Conservation (phyloP, 2,329 filamentous ascomycete genomes). For the Alternaria dauci region DNA sequence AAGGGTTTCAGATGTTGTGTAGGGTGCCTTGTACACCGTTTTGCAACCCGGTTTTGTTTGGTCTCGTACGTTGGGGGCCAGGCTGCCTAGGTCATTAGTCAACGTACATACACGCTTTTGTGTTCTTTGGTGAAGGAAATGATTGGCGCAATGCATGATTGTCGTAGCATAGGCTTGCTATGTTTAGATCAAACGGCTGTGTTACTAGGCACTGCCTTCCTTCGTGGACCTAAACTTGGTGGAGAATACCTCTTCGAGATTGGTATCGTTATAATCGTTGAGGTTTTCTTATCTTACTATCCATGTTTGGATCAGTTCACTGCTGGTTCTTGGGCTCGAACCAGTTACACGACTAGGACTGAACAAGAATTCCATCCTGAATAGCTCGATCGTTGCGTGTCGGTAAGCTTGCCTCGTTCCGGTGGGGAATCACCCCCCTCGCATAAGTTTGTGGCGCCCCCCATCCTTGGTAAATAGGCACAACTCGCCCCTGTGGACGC, state of each 20-base stretch:
- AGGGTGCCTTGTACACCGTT: not conserved
- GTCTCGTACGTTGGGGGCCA: not conserved
- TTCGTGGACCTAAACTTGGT: not conserved
- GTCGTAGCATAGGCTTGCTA: not conserved
- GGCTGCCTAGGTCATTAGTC: not conserved
- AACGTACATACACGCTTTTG: not conserved
- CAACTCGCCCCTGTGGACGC: not conserved
- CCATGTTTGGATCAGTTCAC: not conserved
- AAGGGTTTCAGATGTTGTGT: not conserved
- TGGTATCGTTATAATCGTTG: not conserved
- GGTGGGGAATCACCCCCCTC: not conserved
- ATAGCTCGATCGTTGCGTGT: not conserved
- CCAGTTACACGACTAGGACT: not conserved
- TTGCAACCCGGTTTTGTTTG: not conserved
- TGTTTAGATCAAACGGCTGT: not conserved
- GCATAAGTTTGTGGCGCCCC: slow-evolving; percentile 15
- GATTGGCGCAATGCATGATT: not conserved
- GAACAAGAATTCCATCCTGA: not conserved
- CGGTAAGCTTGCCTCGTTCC: not conserved
- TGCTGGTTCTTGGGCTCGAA: not conserved
- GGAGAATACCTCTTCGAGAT: not conserved
- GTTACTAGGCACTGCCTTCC: not conserved
- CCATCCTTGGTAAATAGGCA: not conserved
- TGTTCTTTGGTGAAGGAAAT: not conserved
- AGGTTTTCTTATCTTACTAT: not conserved